These are phyloP conservation scores for Metschnikowia corniflorae DNA, from an alignment of 805 yeast genomes.

Conservation along the genomic window DNA sequence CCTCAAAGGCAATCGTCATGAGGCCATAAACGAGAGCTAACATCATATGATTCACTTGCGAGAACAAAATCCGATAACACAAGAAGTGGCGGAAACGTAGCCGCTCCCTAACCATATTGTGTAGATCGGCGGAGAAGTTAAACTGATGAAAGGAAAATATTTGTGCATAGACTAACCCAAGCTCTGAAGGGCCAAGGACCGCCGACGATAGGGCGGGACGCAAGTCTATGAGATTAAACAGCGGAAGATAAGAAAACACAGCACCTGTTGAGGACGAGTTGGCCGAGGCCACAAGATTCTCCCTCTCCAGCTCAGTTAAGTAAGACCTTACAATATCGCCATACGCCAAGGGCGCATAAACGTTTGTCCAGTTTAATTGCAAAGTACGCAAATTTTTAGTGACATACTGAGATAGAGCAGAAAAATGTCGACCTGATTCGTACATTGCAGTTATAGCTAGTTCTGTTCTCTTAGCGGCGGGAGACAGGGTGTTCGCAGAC, in stretches of 20 bases:
- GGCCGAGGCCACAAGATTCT: constrained; percentile 9
- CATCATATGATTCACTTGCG: constrained; percentile 29
- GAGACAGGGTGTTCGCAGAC: constrained; percentile 14
- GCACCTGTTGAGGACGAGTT: constrained; percentile 13
- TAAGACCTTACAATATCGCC: constrained; percentile 14
- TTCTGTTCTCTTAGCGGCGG: constrained; percentile 17
- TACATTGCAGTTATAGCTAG: constrained; percentile 21
- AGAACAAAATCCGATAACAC: constrained; percentile 25
- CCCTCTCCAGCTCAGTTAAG: constrained; percentile 17
- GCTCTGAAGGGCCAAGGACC: constrained; percentile 30
- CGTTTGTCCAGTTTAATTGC: constrained; percentile 22
- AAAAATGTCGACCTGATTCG: constrained; percentile 29
- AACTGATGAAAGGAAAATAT: constrained; percentile 34
- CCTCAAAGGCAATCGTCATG: constrained; percentile 30
- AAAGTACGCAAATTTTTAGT: constrained; percentile 19
- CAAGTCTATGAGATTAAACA: constrained; percentile 21
- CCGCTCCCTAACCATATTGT: constrained; percentile 17
- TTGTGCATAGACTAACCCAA: constrained; percentile 32
- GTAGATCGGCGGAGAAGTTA: constrained; percentile 29
- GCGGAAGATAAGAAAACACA: constrained; percentile 22
- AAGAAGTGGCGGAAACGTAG: constrained; percentile 25
- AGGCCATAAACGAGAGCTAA: constrained; percentile 30
- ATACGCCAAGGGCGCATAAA: constrained; percentile 21
- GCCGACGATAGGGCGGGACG: constrained; percentile 21
- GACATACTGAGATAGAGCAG: constrained; percentile 36